Conservation (phyloP, 2,329 filamentous ascomycete genomes). For the Sporothrix protearum region DNA sequence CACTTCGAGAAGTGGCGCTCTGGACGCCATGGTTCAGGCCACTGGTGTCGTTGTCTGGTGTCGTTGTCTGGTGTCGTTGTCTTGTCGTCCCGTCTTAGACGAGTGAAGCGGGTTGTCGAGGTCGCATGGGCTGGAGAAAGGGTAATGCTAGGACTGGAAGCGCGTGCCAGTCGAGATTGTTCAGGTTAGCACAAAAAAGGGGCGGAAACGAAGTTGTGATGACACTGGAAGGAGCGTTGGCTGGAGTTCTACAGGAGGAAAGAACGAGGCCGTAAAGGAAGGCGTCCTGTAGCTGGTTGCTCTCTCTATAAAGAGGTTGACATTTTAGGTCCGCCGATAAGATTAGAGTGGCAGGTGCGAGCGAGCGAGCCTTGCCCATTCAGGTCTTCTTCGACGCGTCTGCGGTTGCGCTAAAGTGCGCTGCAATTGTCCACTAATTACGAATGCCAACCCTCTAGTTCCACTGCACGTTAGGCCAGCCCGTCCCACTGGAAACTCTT, state of each 20-base stretch:
- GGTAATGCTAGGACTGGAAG: neutral
- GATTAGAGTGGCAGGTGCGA: neutral
- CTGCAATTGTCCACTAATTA: neutral
- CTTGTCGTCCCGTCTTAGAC: neutral
- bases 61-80: neutral
- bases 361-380: neutral
- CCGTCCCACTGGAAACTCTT: neutral
- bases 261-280: neutral
- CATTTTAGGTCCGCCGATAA: neutral
- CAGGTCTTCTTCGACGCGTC: neutral
- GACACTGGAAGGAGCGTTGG: neutral
- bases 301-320: neutral
- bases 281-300: neutral
- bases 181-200: neutral
- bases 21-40: neutral
- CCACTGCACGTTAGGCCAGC: neutral
- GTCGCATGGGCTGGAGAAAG: neutral
- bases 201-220: too few species aligned
- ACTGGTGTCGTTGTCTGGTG: neutral
- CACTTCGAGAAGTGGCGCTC: conserved; percentile 32
- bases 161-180: neutral
- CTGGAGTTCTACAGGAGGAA: neutral
- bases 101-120: neutral
- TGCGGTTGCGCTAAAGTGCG: neutral
- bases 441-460: neutral